Percentiles rank a stretch among this genome's conserved stretches.
These are phyloP conservation scores for Cladobotryum mycophilum DNA, from an alignment of 2,329 filamentous ascomycete genomes.

Conservation along the genomic window DNA sequence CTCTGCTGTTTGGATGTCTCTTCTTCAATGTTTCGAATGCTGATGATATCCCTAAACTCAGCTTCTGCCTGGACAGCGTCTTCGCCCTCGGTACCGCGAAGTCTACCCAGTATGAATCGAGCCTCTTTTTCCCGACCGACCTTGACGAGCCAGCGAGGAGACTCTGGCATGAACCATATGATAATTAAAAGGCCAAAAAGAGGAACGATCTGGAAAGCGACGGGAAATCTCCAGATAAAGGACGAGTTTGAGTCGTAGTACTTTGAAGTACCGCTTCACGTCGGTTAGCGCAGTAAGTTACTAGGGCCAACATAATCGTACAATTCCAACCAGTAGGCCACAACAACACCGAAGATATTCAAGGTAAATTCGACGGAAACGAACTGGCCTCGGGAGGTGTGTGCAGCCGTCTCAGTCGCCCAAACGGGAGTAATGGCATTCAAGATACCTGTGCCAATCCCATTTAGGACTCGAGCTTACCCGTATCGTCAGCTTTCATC, in stretches of 20 bases:
- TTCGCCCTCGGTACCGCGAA: conserved; percentile 53
- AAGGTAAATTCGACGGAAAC: conserved; percentile 67
- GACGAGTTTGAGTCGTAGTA: conserved; percentile 51
- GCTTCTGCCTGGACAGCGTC: conserved; percentile 49
- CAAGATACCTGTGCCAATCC: conserved; percentile 62
- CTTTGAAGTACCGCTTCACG: conserved; percentile 46
- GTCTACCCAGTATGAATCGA: conserved; percentile 55
- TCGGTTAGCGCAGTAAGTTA: neutral
- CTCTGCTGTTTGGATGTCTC: conserved; percentile 51
- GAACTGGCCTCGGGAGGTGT: conserved; percentile 62
- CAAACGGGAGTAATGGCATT: conserved; percentile 67
- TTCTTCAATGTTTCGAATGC: conserved; percentile 56
- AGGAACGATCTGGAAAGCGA: conserved; percentile 64
- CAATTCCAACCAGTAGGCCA: conserved; percentile 54
- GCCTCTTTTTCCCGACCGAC: conserved; percentile 61
- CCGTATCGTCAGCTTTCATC: neutral
- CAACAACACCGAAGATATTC: conserved; percentile 64
- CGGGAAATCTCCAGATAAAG: conserved; percentile 62
- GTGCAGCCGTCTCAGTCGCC: conserved; percentile 63
- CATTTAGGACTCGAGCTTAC: conserved; percentile 37
- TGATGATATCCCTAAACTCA: conserved; percentile 63
- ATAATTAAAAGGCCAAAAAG: conserved; percentile 48
- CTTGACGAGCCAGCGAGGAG: conserved; percentile 61
- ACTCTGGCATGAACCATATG: conserved; percentile 65
- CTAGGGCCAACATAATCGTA: conserved; percentile 10